A percentile compares a stretch with the other conserved stretches of the same genome.
Evolutionary conservation across 352 stramenopile genomes (phyloP).

Genomic region (Globisporangium sylvaticum): DNA sequence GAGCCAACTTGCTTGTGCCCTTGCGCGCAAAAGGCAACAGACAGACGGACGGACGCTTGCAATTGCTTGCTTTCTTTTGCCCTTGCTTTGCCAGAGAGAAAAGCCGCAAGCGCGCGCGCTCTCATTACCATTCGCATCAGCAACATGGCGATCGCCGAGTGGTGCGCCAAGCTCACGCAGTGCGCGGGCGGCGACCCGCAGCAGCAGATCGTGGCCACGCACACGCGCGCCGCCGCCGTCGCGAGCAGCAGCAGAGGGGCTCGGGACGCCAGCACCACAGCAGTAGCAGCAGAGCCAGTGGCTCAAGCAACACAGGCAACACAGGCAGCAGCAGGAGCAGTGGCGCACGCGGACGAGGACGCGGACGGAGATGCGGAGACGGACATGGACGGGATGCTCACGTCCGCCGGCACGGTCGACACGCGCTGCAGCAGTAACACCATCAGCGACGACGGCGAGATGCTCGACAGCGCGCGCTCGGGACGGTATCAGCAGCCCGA

Average conservation of each 20-base stretch:
- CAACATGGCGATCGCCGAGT: slow-evolving; percentile 12
- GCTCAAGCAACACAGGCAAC: too few relatives aligned
- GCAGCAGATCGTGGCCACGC: slow-evolving; percentile 1
- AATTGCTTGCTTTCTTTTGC: background rate
- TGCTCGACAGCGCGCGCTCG: slow-evolving; percentile 10
- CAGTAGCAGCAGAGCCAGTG: background rate
- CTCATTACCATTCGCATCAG: background rate
- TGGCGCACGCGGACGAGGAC: background rate
- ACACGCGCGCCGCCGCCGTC: background rate
- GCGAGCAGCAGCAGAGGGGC: background rate
- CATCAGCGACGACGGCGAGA: slow-evolving; percentile 5
- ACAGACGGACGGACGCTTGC: too few relatives aligned
- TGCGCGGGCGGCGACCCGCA: slow-evolving; percentile 9
- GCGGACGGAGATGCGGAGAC: background rate
- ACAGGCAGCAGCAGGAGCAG: background rate
- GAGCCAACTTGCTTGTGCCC: background rate
- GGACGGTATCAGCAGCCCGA: background rate
- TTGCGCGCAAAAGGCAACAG: too few relatives aligned
- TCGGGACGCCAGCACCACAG: background rate
- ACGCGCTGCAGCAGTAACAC: slow-evolving; percentile 8
- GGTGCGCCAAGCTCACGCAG: slow-evolving; percentile 17
- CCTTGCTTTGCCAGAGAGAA: too few relatives aligned
- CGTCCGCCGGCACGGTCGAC: slow-evolving; percentile 8
- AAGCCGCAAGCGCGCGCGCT: background rate
- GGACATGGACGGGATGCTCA: slow-evolving; percentile 5